Base-by-base conservation (phyloP, 805 yeast genomes). In the Pachysolen tannophilus region DNA sequence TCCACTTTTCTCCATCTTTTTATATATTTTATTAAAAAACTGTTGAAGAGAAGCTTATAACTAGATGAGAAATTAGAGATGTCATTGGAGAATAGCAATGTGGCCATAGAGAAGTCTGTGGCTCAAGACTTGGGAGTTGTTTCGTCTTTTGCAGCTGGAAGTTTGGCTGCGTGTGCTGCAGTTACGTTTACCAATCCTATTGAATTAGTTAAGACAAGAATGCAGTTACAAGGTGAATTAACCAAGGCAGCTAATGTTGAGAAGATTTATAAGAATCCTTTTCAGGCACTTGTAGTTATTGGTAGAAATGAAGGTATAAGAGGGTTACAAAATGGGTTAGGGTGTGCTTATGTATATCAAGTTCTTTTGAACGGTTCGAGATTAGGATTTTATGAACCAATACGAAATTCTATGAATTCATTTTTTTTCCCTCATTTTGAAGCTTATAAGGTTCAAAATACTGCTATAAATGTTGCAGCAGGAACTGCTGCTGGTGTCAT, bases 151-250 rank as follows among this genome's bases (percentile, higher is more conserved):
- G 49, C 78, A 5, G 95, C 96, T 4, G 97, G 96, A 37, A 95
- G 92, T 7, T 39, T 82, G 11, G 98, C 98, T 3, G 97, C 97
- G 3, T 88, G 97, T 64, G 92, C 94, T 36, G 97, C 98, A 0
- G 98, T 92, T 30, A 90, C 97, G 0, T 79, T 90, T 53, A 88
- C 97, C 4, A 92, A 92, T 55, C 98, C 98, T 5, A 81, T 92
- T 43, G 98, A 92, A 58, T 66, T 92, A 42, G 86, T 90, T 47
- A 92, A 92, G 62, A 92, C 95, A 7, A 67, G 97, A 61, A 83
- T 90, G 94, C 98, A 92, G 58, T 65, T 92, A 31, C 97, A 92
- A 58, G 98, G 98, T 41, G 97, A 92, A 60, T 66, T 90, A 34
- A 63, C 74, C 9, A 67, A 79, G 10, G 60, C 69, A 8, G 66